Base-by-base conservation (phyloP, 225 moss, liverwort and hornwort genomes). In the Climacium dendroides region DNA sequence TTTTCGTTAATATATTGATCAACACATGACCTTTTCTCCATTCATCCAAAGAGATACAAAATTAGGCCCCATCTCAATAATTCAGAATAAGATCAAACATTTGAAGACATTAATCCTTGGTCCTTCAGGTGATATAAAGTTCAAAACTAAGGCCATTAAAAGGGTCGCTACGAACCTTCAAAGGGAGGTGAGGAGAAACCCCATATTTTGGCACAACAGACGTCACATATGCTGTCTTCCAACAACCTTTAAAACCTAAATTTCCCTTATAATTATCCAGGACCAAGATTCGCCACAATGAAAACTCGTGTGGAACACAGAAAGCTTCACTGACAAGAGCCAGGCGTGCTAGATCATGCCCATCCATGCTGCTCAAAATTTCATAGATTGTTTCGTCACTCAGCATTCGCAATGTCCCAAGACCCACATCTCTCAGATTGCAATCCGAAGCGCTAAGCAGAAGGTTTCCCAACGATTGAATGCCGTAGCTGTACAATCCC, bases 231-330 rank as follows among this genome's bases (percentile, higher is more conserved):
- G 96, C 91, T 79, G 92, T 95, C 83, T 95, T 97, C 95, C 96
- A 97, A 74, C 95, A 92, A 13, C 89, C 93, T 78, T 87, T 91
- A 80, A 95, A 95, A 14, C 85, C 81, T 72, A 97, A 77, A 58
- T 89, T 85, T 59, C 94, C 92, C 28, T 90, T 78, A n/a, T 59
- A 93, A 74, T 95, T 90, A 53, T 96, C 93, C 90, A 97, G 63
- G 18, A 93, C 93, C 58, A 96, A 74, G 86, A 91, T 95, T 63
- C 94, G 94, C 95, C 97, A 34, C 52, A 53, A 75, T 1, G 34
- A 75, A 81, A 95, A 95, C 89, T 96, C 93, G 87, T 96, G 96
- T 11, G 96, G 94, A 74, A 96, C 95, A 45, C 96, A 98, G 39
- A 91, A 35, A 55, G 94, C 90, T 88, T 90, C 95, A 88, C 96